Evolutionary conservation across 306 rosid genomes (phyloP).

Genomic region (Pachyrhizus erosus): DNA sequence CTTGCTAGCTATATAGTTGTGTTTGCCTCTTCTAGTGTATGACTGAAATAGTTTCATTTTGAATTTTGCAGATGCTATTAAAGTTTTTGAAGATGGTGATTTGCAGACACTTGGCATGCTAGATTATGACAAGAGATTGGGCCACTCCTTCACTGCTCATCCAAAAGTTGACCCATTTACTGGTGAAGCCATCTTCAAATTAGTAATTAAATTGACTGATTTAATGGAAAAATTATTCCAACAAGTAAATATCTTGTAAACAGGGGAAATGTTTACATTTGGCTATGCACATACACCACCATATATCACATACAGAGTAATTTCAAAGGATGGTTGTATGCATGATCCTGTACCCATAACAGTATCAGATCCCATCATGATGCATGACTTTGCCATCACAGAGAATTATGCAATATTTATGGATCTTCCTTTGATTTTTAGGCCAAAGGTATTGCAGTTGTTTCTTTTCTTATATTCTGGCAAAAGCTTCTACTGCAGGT

Average conservation of each 20-base stretch:
- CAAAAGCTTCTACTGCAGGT: not conserved
- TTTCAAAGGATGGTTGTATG: constrained; percentile 90
- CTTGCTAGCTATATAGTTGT: not conserved
- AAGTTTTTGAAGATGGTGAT: constrained; percentile 97
- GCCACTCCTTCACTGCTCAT: constrained; percentile 94
- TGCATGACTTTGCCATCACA: constrained; percentile 97
- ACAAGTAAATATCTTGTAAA: constrained; percentile 47
- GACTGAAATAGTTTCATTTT: constrained; percentile 39
- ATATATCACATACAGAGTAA: constrained; percentile 88
- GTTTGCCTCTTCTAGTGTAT: constrained; percentile 35
- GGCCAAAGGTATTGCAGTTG: constrained; percentile 73
- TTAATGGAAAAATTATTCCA: constrained; percentile 20
- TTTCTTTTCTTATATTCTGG: constrained; percentile 19
- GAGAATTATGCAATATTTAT: constrained; percentile 84
- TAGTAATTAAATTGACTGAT: constrained; percentile 35
- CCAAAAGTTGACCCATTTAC: constrained; percentile 96
- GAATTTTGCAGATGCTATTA: constrained; percentile 74
- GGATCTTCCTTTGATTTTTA: constrained; percentile 92
- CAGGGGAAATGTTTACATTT: constrained; percentile 98
- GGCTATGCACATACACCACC: constrained; percentile 89
- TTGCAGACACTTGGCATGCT: constrained; percentile 88
- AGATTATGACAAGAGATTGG: constrained; percentile 94
- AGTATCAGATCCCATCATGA: constrained; percentile 83
- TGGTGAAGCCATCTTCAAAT: constrained; percentile 56
- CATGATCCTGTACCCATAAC: constrained; percentile 96